phyloP scores from a whole-genome alignment of 2,329 filamentous ascomycete species.

The Aspergillus cejpii region DNA sequence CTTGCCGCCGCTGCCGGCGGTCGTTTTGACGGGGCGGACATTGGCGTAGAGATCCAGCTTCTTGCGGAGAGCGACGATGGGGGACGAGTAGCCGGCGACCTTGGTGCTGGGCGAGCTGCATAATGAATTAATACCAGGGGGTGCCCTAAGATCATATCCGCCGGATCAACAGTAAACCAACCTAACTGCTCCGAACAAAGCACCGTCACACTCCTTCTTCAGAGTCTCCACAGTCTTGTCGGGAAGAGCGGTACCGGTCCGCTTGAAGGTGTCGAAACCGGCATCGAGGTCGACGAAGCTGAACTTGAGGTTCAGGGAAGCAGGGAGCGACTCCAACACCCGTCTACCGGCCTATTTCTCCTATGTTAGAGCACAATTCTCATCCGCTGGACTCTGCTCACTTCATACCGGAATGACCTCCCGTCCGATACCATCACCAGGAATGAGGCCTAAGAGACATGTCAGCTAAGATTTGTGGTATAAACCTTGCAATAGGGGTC shows the following conservation, averaged over 20 bases:
- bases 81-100: slow-evolving; percentile 91
- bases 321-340: slow-evolving; percentile 83
- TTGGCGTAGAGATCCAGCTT: slow-evolving; percentile 93
- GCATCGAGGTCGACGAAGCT: slow-evolving; percentile 89
- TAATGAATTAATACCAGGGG: too few relatives aligned
- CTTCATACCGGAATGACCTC: slow-evolving; percentile 78
- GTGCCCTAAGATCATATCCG: too few relatives aligned
- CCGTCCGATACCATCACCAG: slow-evolving; percentile 95
- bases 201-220: slow-evolving; percentile 86
- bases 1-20: slow-evolving; percentile 44
- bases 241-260: slow-evolving; percentile 79
- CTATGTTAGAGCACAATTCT: slow-evolving; percentile 12
- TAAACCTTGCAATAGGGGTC: not conserved
- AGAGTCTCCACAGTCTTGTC: slow-evolving; percentile 86
- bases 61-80: slow-evolving; percentile 95
- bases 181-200: slow-evolving; percentile 90
- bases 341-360: slow-evolving; percentile 62
- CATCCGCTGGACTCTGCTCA: not conserved
- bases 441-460: slow-evolving; percentile 67
- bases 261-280: slow-evolving; percentile 88
- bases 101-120: slow-evolving; percentile 72
- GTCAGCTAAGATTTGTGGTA: slow-evolving; percentile 10
- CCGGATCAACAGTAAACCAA: slow-evolving; percentile 30
- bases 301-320: slow-evolving; percentile 89
- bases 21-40: slow-evolving; percentile 88